phyloP scores from a whole-genome alignment of 306 rosid genomes.

The Fagus crenata region DNA sequence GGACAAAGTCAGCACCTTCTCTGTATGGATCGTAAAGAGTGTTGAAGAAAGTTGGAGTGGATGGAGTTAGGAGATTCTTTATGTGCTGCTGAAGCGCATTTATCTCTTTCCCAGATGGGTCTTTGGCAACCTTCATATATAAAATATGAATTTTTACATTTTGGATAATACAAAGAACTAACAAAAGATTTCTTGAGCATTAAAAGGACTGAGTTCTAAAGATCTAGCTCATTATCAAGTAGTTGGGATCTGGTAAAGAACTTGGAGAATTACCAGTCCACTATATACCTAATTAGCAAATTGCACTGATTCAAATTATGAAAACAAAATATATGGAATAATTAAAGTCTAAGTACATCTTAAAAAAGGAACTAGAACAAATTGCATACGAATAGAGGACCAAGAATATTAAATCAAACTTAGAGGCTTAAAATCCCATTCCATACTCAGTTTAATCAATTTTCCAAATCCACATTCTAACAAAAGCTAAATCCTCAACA shows the following conservation, averaged over 20 bases:
- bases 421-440: neutral
- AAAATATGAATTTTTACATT: neutral
- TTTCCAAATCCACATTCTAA: too few relatives aligned
- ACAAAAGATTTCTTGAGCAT: too few relatives aligned
- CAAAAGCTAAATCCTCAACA: neutral
- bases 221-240: too few relatives aligned
- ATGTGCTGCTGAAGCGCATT: conserved; percentile 94
- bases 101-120: conserved; percentile 72
- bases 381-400: neutral
- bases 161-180: neutral
- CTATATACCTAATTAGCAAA: neutral
- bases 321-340: neutral
- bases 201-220: conserved; percentile 1
- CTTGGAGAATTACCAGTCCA: too few relatives aligned
- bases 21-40: conserved; percentile 87
- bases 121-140: conserved; percentile 69
- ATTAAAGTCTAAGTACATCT: neutral
- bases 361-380: too few relatives aligned
- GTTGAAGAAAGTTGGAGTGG: conserved; percentile 82
- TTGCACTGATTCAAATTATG: neutral
- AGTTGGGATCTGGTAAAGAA: too few relatives aligned
- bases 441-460: too few relatives aligned
- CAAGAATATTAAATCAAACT: neutral
- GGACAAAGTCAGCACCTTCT: conserved; percentile 83
- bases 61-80: conserved; percentile 64